Evolutionary conservation across 805 yeast genomes (phyloP).

Genomic region (Candida berthetii): DNA sequence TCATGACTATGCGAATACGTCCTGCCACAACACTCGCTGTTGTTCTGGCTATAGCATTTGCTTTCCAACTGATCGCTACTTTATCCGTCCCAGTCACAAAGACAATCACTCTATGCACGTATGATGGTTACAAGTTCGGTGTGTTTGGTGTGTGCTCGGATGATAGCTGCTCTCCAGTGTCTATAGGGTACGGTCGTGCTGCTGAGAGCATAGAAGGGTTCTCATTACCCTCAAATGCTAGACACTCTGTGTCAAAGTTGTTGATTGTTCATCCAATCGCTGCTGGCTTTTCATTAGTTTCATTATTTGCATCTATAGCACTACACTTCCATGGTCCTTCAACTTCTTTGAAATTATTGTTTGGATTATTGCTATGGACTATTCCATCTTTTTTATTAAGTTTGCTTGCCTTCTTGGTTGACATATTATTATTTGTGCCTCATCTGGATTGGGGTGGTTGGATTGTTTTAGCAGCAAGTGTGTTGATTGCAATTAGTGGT

Average conservation of each 20-base stretch:
- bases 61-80: slow-evolving; percentile 53
- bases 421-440: slow-evolving; percentile 71
- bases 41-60: slow-evolving; percentile 42
- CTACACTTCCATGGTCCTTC: slow-evolving; percentile 31
- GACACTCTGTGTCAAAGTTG: slow-evolving; percentile 51
- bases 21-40: slow-evolving; percentile 29
- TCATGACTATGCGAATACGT: slow-evolving; percentile 20
- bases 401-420: slow-evolving; percentile 74
- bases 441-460: slow-evolving; percentile 81
- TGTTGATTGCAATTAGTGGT: slow-evolving; percentile 56
- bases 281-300: slow-evolving; percentile 43
- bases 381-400: slow-evolving; percentile 65
- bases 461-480: slow-evolving; percentile 67
- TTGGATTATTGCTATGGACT: slow-evolving; percentile 50
- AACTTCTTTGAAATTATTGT: slow-evolving; percentile 34
- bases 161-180: slow-evolving; percentile 30
- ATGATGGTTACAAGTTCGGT: slow-evolving; percentile 49
- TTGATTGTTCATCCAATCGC: slow-evolving; percentile 66
- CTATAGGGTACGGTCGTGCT: slow-evolving; percentile 37
- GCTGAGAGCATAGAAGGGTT: slow-evolving; percentile 30
- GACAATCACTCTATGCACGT: slow-evolving; percentile 41
- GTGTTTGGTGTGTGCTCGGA: slow-evolving; percentile 61
- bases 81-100: slow-evolving; percentile 55
- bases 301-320: slow-evolving; percentile 32
- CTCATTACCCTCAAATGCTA: slow-evolving; percentile 52